phyloP scores from a whole-genome alignment of 345 rosid species.

The Diplotaxis tenuifolia region DNA sequence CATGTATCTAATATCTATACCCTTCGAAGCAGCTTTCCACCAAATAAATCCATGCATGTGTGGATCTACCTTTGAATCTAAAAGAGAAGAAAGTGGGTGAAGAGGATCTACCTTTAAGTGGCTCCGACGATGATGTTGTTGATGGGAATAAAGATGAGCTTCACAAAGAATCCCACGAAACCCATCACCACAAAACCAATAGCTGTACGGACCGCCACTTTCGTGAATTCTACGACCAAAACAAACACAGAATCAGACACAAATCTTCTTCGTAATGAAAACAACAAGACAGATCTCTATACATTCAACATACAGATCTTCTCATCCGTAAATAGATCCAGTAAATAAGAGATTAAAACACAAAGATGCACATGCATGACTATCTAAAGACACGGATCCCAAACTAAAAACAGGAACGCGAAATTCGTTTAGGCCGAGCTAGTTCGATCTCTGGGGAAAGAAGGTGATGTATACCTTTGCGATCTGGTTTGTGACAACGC shows the following conservation, averaged over 20 bases:
- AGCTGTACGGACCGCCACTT: conserved; percentile 79
- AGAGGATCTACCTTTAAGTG: conserved; percentile 34
- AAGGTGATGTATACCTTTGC: conserved; percentile 47
- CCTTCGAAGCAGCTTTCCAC: background rate
- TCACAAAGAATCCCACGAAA: conserved; percentile 73
- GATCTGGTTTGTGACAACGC: conserved; percentile 84
- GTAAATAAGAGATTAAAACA: background rate
- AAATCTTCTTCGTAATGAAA: background rate
- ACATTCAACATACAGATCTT: conserved; percentile 10
- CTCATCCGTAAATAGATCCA: conserved; percentile 14
- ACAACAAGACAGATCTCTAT: background rate
- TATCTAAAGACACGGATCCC: background rate
- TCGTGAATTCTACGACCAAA: conserved; percentile 55
- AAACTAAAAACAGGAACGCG: background rate
- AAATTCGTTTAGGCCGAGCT: background rate
- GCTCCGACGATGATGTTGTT: conserved; percentile 61
- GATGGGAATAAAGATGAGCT: conserved; percentile 75
- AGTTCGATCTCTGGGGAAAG: background rate
- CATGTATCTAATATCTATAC: background rate
- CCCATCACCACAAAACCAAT: conserved; percentile 85
- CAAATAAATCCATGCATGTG: too few species aligned
- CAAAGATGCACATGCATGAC: background rate
- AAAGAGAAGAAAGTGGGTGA: background rate
- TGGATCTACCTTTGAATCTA: too few species aligned
- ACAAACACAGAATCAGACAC: background rate